A percentile compares a stretch with the other conserved stretches of the same genome.
phyloP scores from a whole-genome alignment of 2,329 filamentous ascomycete genomes.

The Escovopsis sp. region DNA sequence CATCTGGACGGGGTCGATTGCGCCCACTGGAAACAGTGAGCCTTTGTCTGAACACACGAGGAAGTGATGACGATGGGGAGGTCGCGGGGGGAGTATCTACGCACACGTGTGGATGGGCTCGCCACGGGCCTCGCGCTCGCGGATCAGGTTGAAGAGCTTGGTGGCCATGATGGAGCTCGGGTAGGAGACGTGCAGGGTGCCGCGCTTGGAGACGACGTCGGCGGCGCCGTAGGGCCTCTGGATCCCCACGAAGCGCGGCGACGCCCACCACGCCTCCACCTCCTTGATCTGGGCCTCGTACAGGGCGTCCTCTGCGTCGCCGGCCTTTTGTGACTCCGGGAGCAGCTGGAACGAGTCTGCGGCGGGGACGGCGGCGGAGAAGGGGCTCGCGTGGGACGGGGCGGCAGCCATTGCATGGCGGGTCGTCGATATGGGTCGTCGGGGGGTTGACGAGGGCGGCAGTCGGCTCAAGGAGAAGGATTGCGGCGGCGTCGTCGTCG shows the following conservation, averaged over 20 bases:
- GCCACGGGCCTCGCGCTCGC: constrained; percentile 59
- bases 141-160: constrained; percentile 83
- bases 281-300: constrained; percentile 73
- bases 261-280: constrained; percentile 82
- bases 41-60: neutral
- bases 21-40: constrained; percentile 51
- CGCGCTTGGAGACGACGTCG: constrained; percentile 87
- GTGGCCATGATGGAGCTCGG: constrained; percentile 88
- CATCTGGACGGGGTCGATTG: constrained; percentile 98
- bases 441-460: constrained; percentile 6
- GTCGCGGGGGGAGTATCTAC: constrained; percentile 11
- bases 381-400: constrained; percentile 7
- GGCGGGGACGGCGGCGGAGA: constrained; percentile 20
- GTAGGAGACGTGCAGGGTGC: constrained; percentile 72
- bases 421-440: constrained; percentile 16
- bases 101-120: constrained; percentile 86
- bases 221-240: constrained; percentile 80
- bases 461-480: no score
- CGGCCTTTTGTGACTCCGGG: constrained; percentile 60
- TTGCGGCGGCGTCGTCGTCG: no score
- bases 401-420: constrained; percentile 16
- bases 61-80: neutral
- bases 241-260: constrained; percentile 73
- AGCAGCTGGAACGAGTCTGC: constrained; percentile 79
- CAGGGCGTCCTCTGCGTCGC: constrained; percentile 67